Conservation (phyloP, 306 rosid genomes). For the Medicago lupulina region DNA sequence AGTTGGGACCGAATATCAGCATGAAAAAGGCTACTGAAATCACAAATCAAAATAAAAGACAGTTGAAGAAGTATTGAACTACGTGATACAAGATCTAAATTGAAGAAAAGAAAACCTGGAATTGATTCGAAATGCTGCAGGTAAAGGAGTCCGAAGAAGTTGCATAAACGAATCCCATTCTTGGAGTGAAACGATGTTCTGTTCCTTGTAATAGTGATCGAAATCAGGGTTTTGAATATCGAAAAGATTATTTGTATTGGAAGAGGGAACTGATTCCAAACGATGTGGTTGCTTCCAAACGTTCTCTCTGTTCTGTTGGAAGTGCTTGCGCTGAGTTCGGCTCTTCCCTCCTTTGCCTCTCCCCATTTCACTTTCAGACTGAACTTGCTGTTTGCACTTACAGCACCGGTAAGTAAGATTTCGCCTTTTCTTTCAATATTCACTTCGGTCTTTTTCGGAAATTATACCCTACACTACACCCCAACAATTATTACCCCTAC, state of each 20-base stretch:
- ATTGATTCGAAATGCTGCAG: slow-evolving; percentile 84
- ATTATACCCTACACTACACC: no score
- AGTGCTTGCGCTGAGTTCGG: slow-evolving; percentile 78
- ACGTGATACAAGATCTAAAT: slow-evolving; percentile 17
- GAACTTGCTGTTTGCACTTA: not conserved
- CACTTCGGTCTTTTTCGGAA: not conserved
- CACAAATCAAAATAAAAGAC: no score
- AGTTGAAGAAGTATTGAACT: no score
- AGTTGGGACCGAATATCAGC: slow-evolving; percentile 68
- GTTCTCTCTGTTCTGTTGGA: slow-evolving; percentile 77
- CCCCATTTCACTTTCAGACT: slow-evolving; percentile 16
- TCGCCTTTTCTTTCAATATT: not conserved
- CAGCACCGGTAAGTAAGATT: not conserved
- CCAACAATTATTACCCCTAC: no score
- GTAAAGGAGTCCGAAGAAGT: slow-evolving; percentile 79
- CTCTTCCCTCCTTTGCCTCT: slow-evolving; percentile 54
- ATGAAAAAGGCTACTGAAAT: slow-evolving; percentile 82
- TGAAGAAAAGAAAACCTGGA: slow-evolving; percentile 52
- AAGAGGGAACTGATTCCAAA: no score
- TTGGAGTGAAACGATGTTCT: slow-evolving; percentile 59
- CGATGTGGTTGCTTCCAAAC: slow-evolving; percentile 66
- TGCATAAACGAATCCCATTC: slow-evolving; percentile 77
- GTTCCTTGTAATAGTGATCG: slow-evolving; percentile 82
- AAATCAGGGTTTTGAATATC: slow-evolving; percentile 66
- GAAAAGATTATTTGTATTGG: slow-evolving; percentile 52